A percentile compares a stretch with the other conserved stretches of the same genome.
Evolutionary conservation across 768 basidiomycete genomes (phyloP).

Genomic region (Auricularia sp.): DNA sequence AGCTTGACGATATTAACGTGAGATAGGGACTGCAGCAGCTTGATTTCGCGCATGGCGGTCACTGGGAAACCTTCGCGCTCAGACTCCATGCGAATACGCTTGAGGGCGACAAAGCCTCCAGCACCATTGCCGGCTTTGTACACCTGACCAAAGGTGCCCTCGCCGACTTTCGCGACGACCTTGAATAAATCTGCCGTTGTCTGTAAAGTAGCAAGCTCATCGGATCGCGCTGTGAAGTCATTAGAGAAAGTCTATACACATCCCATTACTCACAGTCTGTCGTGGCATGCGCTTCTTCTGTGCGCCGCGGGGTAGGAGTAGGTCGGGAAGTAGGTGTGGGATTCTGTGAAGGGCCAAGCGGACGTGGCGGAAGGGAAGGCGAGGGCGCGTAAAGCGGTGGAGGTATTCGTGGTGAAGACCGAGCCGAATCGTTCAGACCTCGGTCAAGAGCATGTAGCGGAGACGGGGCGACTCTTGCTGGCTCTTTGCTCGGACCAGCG

Average conservation of each 20-base stretch:
- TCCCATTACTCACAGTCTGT: background rate
- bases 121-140: constrained; percentile 87
- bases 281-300: background rate
- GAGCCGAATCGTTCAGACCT: too few species aligned
- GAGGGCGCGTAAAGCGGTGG: background rate
- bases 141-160: constrained; percentile 97
- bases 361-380: constrained; percentile 11
- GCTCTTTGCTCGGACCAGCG: too few species aligned
- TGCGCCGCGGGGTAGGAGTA: background rate
- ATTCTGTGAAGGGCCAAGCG: background rate
- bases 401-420: too few species aligned
- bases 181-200: constrained; percentile 54
- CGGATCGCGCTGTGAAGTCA: background rate
- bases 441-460: too few species aligned
- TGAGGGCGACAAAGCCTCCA: constrained; percentile 77
- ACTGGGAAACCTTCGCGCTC: constrained; percentile 98
- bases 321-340: background rate
- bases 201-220: background rate
- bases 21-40: constrained; percentile 81
- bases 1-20: constrained; percentile 85
- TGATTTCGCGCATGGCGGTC: constrained; percentile 98
- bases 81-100: constrained; percentile 94
- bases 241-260: too few species aligned
- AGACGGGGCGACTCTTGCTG: too few species aligned
- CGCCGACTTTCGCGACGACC: constrained; percentile 88